Evolutionary conservation across 1,284 basidiomycete genomes (phyloP), one percentile per base, ranked within the genome.

Genomic region (Ustanciosporium gigantosporum): DNA sequence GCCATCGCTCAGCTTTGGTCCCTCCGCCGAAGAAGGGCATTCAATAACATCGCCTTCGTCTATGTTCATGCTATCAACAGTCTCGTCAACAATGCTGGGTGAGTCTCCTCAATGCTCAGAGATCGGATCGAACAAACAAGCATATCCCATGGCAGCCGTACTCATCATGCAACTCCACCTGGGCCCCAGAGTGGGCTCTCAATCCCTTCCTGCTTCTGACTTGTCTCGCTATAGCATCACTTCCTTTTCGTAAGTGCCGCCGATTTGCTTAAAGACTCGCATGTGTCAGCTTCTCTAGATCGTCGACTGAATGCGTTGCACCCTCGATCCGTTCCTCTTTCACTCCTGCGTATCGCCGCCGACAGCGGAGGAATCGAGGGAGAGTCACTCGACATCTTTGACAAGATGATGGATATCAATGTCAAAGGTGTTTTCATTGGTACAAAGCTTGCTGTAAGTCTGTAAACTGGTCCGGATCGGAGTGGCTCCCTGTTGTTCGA

Each of bases 321-420:
- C n/a, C n/a, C n/a, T n/a, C n/a, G n/a, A n/a, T 9, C 3, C 13
- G 31, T 8, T 24, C n/a, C 0, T 5, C 15, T 27, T 13, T 17
- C 17, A 20, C 43, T 45, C 37, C 50, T 49, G 13, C 29, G 43
- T 15, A 52, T 48, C 21, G 49, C 31, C 31, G 8, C n/a, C 4
- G n/a, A n/a, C n/a, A 27, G 32, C 27, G 62, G 58, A n/a, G 52
- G 52, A 9, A 61, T 66, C 39, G 42, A 51, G 32, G 36, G 62
- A 32, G 62, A 66, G 16, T 41, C 52, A 2, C 16, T 66, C 41
- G 39, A 60, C 2, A 20, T 41, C 5, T 53, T 62, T 32, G 62
- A 66, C n/a, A 42, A 44, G 24, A 41, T 55, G 31, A 46, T 66
- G 41, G 48, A 50, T 36, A 55, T 66, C 47, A 66, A 66, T 41